Conservation (phyloP, 2,329 filamentous ascomycete genomes). For the Epichloe sibirici region DNA sequence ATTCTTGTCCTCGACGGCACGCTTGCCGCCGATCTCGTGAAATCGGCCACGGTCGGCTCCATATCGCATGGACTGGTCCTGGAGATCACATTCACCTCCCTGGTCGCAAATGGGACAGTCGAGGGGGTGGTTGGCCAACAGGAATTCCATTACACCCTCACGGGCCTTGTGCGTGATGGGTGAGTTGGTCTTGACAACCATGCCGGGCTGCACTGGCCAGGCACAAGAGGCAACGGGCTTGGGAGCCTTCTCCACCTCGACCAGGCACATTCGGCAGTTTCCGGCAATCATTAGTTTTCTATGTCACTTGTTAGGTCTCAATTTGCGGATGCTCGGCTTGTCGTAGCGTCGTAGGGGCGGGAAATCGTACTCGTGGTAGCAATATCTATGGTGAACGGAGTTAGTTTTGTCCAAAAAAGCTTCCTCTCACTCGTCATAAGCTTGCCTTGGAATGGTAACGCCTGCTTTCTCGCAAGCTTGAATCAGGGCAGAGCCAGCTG, state of each 20-base stretch:
- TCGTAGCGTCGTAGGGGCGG: slow-evolving; percentile 3
- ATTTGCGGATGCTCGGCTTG: slow-evolving; percentile 16
- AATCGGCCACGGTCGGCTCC: slow-evolving; percentile 92
- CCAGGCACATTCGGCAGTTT: slow-evolving; percentile 98
- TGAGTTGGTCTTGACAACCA: slow-evolving; percentile 98
- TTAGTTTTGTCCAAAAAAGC: not conserved
- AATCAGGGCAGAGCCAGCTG: slow-evolving; percentile 91
- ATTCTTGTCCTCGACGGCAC: slow-evolving; percentile 98
- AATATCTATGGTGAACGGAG: slow-evolving; percentile 55
- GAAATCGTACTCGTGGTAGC: slow-evolving; percentile 81
- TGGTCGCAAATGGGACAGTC: slow-evolving; percentile 98
- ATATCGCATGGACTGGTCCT: slow-evolving; percentile 99
- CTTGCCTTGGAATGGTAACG: slow-evolving; percentile 67
- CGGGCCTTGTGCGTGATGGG: slow-evolving; percentile 93
- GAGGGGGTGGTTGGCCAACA: slow-evolving; percentile 89
- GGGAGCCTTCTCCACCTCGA: slow-evolving; percentile 91
- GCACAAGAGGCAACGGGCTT: slow-evolving; percentile 98
- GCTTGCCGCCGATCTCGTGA: slow-evolving; percentile 91
- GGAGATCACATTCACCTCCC: slow-evolving; percentile 96
- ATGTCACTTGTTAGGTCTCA: slow-evolving; percentile 27
- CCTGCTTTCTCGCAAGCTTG: slow-evolving; percentile 99
- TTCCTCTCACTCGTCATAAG: not conserved
- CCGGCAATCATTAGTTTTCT: slow-evolving; percentile 98
- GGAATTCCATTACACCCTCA: slow-evolving; percentile 98
- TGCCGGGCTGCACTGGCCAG: slow-evolving; percentile 96